Percentiles rank a stretch among this genome's conserved stretches.
Conservation (phyloP, 2,329 filamentous ascomycete genomes). For the Alternaria brassicicola region DNA sequence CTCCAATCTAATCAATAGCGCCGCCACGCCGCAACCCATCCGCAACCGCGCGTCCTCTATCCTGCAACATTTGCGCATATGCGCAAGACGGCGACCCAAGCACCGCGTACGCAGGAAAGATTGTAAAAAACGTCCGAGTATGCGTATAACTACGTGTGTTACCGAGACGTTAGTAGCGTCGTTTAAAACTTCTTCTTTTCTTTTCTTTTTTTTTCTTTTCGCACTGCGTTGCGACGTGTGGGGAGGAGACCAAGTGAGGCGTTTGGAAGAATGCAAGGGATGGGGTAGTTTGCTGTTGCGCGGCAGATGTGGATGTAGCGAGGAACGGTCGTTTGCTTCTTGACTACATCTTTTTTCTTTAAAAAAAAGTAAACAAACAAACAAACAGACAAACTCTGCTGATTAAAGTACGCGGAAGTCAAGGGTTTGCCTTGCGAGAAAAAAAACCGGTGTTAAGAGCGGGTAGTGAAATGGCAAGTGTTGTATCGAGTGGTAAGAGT, state of each 20-base stretch:
- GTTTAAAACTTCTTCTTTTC: too few species aligned
- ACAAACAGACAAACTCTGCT: too few species aligned
- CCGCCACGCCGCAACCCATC: background rate
- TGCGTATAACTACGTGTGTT: background rate
- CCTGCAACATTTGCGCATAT: background rate
- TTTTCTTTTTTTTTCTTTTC: too few species aligned
- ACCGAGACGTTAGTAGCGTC: too few species aligned
- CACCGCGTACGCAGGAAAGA: background rate
- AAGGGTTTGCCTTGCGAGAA: too few species aligned
- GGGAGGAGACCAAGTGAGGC: background rate
- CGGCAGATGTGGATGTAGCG: background rate
- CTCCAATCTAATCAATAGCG: background rate
- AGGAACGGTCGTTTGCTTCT: background rate
- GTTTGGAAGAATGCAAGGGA: background rate
- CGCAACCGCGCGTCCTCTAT: background rate
- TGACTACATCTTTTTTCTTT: too few species aligned
- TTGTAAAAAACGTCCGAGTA: background rate
- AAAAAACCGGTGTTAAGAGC: too few species aligned
- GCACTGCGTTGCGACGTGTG: background rate
- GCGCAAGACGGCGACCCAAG: background rate
- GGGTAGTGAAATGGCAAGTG: background rate
- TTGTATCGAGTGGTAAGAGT: background rate
- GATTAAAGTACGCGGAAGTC: too few species aligned
- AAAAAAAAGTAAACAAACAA: too few species aligned
- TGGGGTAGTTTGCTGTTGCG: background rate